Base-by-base conservation (phyloP, 1,139 yeast genomes). In the Candida albicans region DNA sequence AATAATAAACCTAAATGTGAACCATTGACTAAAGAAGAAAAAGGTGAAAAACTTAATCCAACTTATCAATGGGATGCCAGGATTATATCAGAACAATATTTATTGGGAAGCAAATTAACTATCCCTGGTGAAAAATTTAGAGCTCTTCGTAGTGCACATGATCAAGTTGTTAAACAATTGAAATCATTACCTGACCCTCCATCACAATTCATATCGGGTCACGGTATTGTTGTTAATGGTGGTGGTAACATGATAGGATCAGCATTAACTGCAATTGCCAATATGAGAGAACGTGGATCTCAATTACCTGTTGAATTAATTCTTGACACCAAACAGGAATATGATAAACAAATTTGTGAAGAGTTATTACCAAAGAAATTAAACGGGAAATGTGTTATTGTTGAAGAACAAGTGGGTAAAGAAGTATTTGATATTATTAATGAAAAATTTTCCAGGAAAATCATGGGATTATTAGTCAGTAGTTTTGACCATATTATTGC, bases 221-320 rank as follows among this genome's bases (percentile, higher is more conserved):
- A 61, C 25, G 75, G 75, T 14, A 67, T 68, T 37, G 72, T 68
- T 1, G 58, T 68, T 12, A 63, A 61, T 42, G 63, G 67, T 7
- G 67, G 67, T 8, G 66, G 67, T 11, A 49, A 51, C 24, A 59
- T 59, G 43, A 48, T 68, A 33, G 68, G 65, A 0, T 50, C 61
- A 8, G 67, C 69, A 1, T 52, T 70, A 39, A 62, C 66, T 0
- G 52, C 62, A 8, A 57, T 69, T 32, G 57, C 63, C 1, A 70
- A 67, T 45, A 46, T 69, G 12, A 56, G 73, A 43, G 69, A 67
- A 44, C 51, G 56, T 48, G 72, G 70, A 1, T 62, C 70, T 4
- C 47, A 52, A 33, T 56, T 70, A 41, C 75, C 75, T 1, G 61
- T 70, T 18, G 75, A 70, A 48, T 50, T 70, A 25, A 53, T 70